Percentiles rank a stretch among this genome's conserved stretches.
Conservation (phyloP, 1,284 basidiomycete genomes). For the Hypsizygus ulmarius region DNA sequence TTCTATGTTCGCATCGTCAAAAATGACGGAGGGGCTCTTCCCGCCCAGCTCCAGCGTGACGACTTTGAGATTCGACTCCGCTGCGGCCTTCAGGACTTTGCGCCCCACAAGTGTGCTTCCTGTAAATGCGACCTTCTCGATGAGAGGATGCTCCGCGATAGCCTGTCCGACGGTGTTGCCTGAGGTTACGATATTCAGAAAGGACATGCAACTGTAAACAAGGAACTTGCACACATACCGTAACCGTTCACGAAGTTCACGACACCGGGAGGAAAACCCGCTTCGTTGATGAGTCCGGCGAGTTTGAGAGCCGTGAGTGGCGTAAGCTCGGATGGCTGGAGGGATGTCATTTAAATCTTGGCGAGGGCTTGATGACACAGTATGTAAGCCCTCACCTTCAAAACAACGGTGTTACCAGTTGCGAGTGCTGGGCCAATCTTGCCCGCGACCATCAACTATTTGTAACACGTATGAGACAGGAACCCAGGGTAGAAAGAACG, state of each 20-base stretch:
- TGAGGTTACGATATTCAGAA: conserved; percentile 24
- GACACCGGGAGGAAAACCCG: conserved; percentile 66
- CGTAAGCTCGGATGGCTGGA: conserved; percentile 77
- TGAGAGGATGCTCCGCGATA: conserved; percentile 50
- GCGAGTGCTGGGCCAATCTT: conserved; percentile 84
- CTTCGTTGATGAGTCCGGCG: conserved; percentile 45
- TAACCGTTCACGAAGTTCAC: conserved; percentile 78
- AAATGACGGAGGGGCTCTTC: conserved; percentile 79
- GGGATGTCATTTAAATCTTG: background rate
- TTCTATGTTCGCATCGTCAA: conserved; percentile 74
- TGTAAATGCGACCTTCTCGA: conserved; percentile 65
- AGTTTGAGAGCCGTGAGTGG: conserved; percentile 73
- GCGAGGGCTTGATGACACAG: background rate
- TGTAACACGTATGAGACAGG: background rate
- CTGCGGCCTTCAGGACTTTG: conserved; percentile 73
- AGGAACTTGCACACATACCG: conserved; percentile 27
- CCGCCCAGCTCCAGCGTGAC: conserved; percentile 88
- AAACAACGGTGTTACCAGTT: conserved; percentile 74
- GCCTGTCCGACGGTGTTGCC: conserved; percentile 67
- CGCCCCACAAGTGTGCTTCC: conserved; percentile 74
- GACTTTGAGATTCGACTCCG: conserved; percentile 77
- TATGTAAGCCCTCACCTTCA: conserved; percentile 50
- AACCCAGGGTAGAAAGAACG: background rate
- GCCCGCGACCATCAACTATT: conserved; percentile 60
- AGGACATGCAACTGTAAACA: background rate